A percentile compares a stretch with the other conserved stretches of the same genome.
Conservation (phyloP, 176 grass and related monocot species). For the Ensete glaucum region DNA sequence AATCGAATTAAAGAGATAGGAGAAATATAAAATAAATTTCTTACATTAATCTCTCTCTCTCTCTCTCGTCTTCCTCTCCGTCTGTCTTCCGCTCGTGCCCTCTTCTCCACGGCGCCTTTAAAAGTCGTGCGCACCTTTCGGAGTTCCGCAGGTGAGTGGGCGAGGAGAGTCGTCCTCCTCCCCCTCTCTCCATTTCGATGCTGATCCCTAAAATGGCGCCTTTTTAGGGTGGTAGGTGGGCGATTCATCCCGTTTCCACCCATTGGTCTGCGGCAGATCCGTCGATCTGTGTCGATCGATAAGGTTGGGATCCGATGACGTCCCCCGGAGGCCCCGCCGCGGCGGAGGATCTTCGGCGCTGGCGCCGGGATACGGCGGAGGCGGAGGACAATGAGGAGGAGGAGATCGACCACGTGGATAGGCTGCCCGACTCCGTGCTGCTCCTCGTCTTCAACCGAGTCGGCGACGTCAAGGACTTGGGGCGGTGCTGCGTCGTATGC, state of each 20-base stretch:
- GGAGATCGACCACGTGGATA: conserved; percentile 12
- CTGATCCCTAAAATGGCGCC: neutral
- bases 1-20: no score
- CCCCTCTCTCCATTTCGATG: no score
- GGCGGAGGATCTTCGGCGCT: neutral
- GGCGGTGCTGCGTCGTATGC: conserved; percentile 72
- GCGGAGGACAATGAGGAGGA: neutral
- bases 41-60: no score
- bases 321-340: neutral
- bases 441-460: conserved; percentile 48
- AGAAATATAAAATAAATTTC: no score
- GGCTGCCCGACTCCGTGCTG: neutral
- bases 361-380: neutral
- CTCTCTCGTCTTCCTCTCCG: no score
- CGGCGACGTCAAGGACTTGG: conserved; percentile 84
- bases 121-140: neutral
- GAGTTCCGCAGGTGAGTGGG: neutral
- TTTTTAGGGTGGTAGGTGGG: neutral
- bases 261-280: neutral
- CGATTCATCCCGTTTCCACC: neutral
- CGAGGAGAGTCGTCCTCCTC: no score
- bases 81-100: no score
- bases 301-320: neutral
- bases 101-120: neutral
- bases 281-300: neutral